Base-by-base conservation (phyloP, 176 grass and related monocot genomes). In the Rhynchospora pubera region DNA sequence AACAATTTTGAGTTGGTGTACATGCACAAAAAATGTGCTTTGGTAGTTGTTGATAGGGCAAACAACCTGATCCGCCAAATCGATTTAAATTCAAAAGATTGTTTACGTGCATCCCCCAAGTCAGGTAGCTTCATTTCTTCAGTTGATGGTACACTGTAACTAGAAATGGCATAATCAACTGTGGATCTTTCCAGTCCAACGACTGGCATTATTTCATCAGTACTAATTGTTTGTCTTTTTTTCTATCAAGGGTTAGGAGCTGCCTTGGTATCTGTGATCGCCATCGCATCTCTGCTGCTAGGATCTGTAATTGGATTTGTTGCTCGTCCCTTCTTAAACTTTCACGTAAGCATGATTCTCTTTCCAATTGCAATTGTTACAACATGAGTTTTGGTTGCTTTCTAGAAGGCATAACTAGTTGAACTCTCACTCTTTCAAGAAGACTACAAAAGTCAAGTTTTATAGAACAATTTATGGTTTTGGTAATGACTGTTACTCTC, bases 1-100 rank as follows among this genome's bases (percentile, higher is more conserved):
- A 4, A 53, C 42, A 87, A 91, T 43, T 94, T 91, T 83, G 90
- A 91, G 87, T 80, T 94, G 30, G 83, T 80, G n/a, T 94, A 91
- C 84, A 62, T 91, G 15, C 87, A 85, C 11, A 85, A 88, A 86
- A 86, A 82, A 4, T 94, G 92, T 84, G 83, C 92, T 63, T 68
- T 94, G 50, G 57, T 94, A 62, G 16, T 94, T 28, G 71, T 86
- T 66, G 92, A 94, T 85, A 85, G 90, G 85, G 92, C 81, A 68
- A 91, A 83, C 82, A 57, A 70, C 7, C 47, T 91, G 81, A 85
- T 94, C 78, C 83, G 92, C 34, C 87, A 86, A 88, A 89, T 94
- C 56, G 75, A 94, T 81, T 76, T 94, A 57, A 90, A 88, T 70
- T 79, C 65, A 23, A 80, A 91, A 86, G 81, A 91, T 85, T 91